Evolutionary conservation across 495 filamentous ascomycete genomes (phyloP).

Genomic region (Podospora anserina): DNA sequence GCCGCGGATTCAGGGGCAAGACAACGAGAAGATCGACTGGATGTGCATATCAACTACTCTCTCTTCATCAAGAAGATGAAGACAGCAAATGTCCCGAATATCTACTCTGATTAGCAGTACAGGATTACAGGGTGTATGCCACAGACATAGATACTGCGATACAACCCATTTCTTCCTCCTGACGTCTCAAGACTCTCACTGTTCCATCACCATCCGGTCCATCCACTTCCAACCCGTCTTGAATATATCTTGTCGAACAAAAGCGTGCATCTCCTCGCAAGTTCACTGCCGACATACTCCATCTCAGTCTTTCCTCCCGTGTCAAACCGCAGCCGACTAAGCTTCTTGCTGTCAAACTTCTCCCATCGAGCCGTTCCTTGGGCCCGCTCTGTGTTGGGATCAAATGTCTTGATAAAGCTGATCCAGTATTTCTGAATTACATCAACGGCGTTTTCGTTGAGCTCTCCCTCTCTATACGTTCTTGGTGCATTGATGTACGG

Average conservation of each 20-base stretch:
- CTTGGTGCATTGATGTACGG: slow-evolving; percentile 34
- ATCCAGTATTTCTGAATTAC: slow-evolving; percentile 67
- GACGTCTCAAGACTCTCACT: no score
- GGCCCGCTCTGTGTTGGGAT: slow-evolving; percentile 55
- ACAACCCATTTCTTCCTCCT: no score
- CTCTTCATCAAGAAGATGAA: not conserved
- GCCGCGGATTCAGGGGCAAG: not conserved
- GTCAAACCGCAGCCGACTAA: slow-evolving; percentile 51
- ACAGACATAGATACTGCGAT: no score
- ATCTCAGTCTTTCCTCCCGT: slow-evolving; percentile 54
- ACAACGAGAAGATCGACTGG: not conserved
- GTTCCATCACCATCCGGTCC: not conserved
- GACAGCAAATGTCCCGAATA: not conserved
- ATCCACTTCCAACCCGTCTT: not conserved
- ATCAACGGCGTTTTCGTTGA: slow-evolving; percentile 51
- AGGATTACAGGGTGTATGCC: not conserved
- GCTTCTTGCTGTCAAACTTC: slow-evolving; percentile 30
- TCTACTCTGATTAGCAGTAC: not conserved
- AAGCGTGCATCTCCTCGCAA: slow-evolving; percentile 52
- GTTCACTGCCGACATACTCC: slow-evolving; percentile 51
- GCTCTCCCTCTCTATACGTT: slow-evolving; percentile 50
- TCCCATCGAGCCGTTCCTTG: slow-evolving; percentile 30
- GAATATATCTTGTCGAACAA: slow-evolving; percentile 24
- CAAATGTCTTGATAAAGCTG: slow-evolving; percentile 60
- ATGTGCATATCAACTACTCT: not conserved